A percentile compares a stretch with the other conserved stretches of the same genome.
Conservation (phyloP, 2,329 filamentous ascomycete species). For the Trichoderma atroviride region DNA sequence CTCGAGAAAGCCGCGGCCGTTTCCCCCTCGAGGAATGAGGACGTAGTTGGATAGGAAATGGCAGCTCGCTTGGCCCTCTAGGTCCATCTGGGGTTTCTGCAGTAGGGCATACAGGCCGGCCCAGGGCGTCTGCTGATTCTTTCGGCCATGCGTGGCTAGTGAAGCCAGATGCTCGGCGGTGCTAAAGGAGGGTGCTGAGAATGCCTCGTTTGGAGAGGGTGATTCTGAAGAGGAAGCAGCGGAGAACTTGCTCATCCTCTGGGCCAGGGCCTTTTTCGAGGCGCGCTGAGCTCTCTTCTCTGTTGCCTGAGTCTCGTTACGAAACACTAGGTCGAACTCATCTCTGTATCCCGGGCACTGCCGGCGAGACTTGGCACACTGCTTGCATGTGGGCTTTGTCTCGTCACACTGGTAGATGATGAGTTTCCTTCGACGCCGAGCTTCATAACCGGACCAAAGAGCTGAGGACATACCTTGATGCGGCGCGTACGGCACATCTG, state of each 20-base stretch:
- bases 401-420: constrained; percentile 61
- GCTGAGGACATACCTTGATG: constrained; percentile 63
- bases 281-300: constrained; percentile 63
- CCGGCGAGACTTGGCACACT: constrained; percentile 65
- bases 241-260: constrained; percentile 27
- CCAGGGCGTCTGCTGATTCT: constrained; percentile 21
- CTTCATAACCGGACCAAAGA: not conserved
- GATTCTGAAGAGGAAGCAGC: constrained; percentile 13
- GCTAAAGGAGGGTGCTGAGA: constrained; percentile 23
- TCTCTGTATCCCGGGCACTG: constrained; percentile 70
- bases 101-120: constrained; percentile 33
- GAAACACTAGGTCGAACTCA: constrained; percentile 72
- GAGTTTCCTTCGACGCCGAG: constrained; percentile 3
- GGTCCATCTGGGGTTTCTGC: constrained; percentile 47
- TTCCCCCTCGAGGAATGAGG: constrained; percentile 54
- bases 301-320: constrained; percentile 71
- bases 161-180: not conserved
- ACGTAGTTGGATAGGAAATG: constrained; percentile 66
- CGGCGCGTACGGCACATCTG: constrained; percentile 74
- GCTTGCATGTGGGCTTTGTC: constrained; percentile 65
- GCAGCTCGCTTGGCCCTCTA: constrained; percentile 59
- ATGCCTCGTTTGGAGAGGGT: constrained; percentile 22
- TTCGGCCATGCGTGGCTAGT: constrained; percentile 4
- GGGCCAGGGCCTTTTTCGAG: constrained; percentile 50
- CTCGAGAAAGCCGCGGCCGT: constrained; percentile 59